Conservation (phyloP, 2,329 filamentous ascomycete genomes). For the Aspergillus carbonarius region DNA sequence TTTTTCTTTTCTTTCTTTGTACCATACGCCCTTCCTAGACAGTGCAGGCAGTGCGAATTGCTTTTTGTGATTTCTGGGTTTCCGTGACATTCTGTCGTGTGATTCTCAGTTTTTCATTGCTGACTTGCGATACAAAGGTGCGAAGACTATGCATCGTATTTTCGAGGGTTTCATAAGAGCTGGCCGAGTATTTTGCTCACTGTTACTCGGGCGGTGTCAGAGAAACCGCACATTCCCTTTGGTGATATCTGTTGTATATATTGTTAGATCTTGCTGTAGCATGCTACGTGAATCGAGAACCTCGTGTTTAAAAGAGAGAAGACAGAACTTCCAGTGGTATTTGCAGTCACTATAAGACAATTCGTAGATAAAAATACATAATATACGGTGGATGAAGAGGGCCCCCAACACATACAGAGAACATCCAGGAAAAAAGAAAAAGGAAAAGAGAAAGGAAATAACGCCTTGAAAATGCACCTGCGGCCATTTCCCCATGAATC, state of each 20-base stretch:
- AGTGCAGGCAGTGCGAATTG: constrained; percentile 69
- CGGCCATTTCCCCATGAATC: constrained; percentile 22
- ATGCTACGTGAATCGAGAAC: background rate
- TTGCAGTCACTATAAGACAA: constrained; percentile 25
- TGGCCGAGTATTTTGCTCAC: constrained; percentile 63
- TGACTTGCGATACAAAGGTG: constrained; percentile 63
- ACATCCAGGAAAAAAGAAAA: constrained; percentile 22
- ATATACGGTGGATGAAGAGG: constrained; percentile 25
- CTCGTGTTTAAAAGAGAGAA: background rate
- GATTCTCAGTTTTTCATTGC: constrained; percentile 59
- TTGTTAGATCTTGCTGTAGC: constrained; percentile 18
- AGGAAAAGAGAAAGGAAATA: constrained; percentile 23
- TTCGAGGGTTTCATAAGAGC: constrained; percentile 67
- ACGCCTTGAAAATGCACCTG: constrained; percentile 41
- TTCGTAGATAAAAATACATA: constrained; percentile 36
- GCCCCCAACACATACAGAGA: constrained; percentile 21
- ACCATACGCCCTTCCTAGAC: constrained; percentile 75
- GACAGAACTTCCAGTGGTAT: constrained; percentile 21
- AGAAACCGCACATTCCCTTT: constrained; percentile 66
- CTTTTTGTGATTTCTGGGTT: constrained; percentile 46
- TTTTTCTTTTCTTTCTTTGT: constrained; percentile 45
- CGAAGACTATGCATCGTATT: constrained; percentile 53
- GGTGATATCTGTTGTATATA: constrained; percentile 10
- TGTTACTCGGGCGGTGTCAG: constrained; percentile 81
- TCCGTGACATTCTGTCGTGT: constrained; percentile 68